These are phyloP conservation scores for Iberis pinnata DNA, from an alignment of 345 rosid species.

Conservation along the genomic window DNA sequence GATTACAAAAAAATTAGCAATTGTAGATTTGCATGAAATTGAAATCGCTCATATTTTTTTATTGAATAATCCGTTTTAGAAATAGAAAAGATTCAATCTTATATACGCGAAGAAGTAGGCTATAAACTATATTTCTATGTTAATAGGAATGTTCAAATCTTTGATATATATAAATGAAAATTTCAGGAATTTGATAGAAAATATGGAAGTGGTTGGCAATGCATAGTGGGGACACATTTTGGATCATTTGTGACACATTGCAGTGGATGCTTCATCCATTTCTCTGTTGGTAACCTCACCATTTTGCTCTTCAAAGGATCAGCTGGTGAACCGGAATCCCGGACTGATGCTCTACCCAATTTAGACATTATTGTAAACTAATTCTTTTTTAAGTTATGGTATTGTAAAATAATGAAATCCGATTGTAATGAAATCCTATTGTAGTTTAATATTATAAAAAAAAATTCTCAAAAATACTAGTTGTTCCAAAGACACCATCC, in stretches of 20 bases:
- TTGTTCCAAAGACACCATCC: too few species aligned
- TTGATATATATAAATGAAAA: background rate
- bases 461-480: too few species aligned
- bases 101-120: too few species aligned
- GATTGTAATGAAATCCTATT: too few species aligned
- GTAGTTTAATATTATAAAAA: too few species aligned
- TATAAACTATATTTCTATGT: background rate
- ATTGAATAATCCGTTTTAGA: too few species aligned
- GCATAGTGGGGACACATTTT: constrained; percentile 54
- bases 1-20: too few species aligned
- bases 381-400: too few species aligned
- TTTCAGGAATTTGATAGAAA: constrained; percentile 43
- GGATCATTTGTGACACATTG: constrained; percentile 58
- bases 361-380: constrained; percentile 7
- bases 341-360: constrained; percentile 3
- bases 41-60: too few species aligned
- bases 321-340: constrained; percentile 20
- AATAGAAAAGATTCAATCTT: too few species aligned
- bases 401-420: too few species aligned
- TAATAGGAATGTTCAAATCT: background rate
- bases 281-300: constrained; percentile 43
- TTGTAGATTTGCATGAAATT: too few species aligned
- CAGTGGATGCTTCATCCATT: constrained; percentile 49
- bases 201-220: constrained; percentile 55
- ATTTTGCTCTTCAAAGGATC: constrained; percentile 63